Conservation (phyloP, 495 filamentous ascomycete species). For the Tuber microsphaerosporum region DNA sequence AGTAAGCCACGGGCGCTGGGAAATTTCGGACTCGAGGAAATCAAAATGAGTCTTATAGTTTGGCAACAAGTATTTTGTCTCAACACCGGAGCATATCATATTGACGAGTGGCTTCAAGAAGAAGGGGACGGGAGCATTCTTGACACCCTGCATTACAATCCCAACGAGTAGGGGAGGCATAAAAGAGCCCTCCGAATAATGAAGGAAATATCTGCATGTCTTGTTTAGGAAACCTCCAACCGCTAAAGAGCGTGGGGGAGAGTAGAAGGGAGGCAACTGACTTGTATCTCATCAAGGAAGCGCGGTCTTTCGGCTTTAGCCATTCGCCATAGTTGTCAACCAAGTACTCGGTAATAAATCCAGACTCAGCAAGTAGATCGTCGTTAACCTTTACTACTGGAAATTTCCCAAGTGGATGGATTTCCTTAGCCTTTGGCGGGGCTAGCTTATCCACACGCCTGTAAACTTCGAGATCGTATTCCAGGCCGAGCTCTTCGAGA, state of each 20-base stretch:
- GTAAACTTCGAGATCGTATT: conserved; percentile 70
- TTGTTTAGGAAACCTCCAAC: conserved; percentile 62
- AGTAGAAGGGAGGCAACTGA: neutral
- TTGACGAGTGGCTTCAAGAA: conserved; percentile 72
- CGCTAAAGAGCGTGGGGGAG: conserved; percentile 52
- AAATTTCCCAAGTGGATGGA: conserved; percentile 81
- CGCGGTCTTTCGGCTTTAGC: conserved; percentile 50
- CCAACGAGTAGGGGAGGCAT: conserved; percentile 62
- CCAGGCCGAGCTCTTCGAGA: conserved; percentile 71
- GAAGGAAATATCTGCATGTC: conserved; percentile 66
- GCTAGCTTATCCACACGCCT: conserved; percentile 59
- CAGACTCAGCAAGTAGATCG: conserved; percentile 68
- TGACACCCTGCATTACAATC: conserved; percentile 55
- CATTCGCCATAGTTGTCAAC: conserved; percentile 60
- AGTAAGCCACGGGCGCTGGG: conserved; percentile 61
- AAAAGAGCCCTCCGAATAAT: conserved; percentile 74
- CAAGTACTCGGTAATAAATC: conserved; percentile 71
- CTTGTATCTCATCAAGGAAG: conserved; percentile 44
- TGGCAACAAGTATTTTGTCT: conserved; percentile 54
- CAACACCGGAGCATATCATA: conserved; percentile 57
- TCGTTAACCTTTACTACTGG: conserved; percentile 63
- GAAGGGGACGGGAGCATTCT: conserved; percentile 64
- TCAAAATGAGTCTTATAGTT: conserved; percentile 59
- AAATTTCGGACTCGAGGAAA: conserved; percentile 67
- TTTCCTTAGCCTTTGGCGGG: conserved; percentile 60